These are phyloP conservation scores for Ceratocystis eucalypticola DNA, from an alignment of 2,329 filamentous ascomycete genomes.

Conservation along the genomic window DNA sequence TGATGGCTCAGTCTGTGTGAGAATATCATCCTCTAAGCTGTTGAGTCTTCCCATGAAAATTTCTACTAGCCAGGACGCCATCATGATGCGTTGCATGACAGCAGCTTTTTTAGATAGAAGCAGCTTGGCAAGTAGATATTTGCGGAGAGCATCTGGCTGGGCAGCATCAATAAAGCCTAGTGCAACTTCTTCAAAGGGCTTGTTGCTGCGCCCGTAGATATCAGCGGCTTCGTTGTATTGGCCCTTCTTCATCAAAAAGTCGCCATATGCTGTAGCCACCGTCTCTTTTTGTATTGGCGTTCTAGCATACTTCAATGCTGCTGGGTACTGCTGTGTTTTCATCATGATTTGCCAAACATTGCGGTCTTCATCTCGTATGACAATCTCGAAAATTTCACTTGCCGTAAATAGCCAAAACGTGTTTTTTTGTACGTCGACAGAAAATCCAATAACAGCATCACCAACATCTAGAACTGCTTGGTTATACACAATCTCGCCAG, in stretches of 20 bases:
- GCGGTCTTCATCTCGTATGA: constrained; percentile 76
- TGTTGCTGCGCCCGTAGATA: constrained; percentile 89
- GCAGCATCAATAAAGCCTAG: constrained; percentile 79
- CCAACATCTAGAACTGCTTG: constrained; percentile 71
- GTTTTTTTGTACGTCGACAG: constrained; percentile 83
- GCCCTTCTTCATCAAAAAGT: constrained; percentile 69
- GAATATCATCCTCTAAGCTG: constrained; percentile 82
- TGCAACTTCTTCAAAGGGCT: constrained; percentile 92
- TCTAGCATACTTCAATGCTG: constrained; percentile 72
- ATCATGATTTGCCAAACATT: constrained; percentile 94
- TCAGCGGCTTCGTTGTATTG: constrained; percentile 74
- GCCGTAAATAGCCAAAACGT: constrained; percentile 95
- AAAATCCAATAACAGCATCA: constrained; percentile 68
- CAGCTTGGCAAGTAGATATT: constrained; percentile 78
- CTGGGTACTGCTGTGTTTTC: constrained; percentile 72
- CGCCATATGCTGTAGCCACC: constrained; percentile 81
- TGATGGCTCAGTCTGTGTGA: constrained; percentile 59
- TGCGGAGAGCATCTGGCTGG: constrained; percentile 79
- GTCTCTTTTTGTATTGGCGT: constrained; percentile 73
- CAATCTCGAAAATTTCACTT: constrained; percentile 85
- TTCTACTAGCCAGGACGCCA: constrained; percentile 88
- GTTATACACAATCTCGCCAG: constrained; percentile 74
- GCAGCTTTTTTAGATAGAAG: constrained; percentile 66
- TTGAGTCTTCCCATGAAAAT: constrained; percentile 97
- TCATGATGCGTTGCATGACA: constrained; percentile 88